Percentiles rank a stretch among this genome's conserved stretches.
Conservation (phyloP, 305 asterid species). For the Fraxinus paxiana region DNA sequence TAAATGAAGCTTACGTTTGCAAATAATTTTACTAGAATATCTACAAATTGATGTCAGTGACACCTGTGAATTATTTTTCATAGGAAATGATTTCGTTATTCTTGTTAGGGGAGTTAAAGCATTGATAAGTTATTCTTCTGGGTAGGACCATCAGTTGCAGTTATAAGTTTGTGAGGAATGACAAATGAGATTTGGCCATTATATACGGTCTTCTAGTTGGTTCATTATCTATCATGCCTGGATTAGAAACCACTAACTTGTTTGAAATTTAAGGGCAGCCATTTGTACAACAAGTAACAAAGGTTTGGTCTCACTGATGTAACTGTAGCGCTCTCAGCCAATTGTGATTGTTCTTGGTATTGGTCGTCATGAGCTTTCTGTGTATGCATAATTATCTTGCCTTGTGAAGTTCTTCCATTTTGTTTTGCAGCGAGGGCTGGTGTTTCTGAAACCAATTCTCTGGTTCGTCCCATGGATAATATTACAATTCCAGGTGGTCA, state of each 20-base stretch:
- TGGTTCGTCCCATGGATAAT: slow-evolving; percentile 32
- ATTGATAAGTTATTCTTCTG: neutral
- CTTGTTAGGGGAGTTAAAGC: neutral
- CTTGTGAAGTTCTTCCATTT: slow-evolving; percentile 20
- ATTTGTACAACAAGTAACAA: neutral
- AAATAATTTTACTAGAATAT: neutral
- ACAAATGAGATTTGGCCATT: neutral
- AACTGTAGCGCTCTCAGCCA: neutral
- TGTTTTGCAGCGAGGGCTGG: slow-evolving; percentile 32
- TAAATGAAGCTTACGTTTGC: neutral
- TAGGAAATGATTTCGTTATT: neutral
- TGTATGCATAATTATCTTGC: neutral
- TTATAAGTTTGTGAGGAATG: neutral
- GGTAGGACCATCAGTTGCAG: neutral
- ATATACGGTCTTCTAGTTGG: neutral
- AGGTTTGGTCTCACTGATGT: neutral
- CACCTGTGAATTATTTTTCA: neutral
- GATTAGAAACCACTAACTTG: neutral
- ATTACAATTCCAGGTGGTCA: slow-evolving; percentile 25
- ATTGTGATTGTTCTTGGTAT: neutral
- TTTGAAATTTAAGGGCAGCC: neutral
- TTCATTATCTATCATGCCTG: neutral
- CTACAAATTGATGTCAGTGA: neutral
- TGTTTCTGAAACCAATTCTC: slow-evolving; percentile 27
- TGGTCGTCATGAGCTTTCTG: slow-evolving; percentile 17